Conservation (phyloP, 441 rosid genomes). For the Jatropha podagrica region DNA sequence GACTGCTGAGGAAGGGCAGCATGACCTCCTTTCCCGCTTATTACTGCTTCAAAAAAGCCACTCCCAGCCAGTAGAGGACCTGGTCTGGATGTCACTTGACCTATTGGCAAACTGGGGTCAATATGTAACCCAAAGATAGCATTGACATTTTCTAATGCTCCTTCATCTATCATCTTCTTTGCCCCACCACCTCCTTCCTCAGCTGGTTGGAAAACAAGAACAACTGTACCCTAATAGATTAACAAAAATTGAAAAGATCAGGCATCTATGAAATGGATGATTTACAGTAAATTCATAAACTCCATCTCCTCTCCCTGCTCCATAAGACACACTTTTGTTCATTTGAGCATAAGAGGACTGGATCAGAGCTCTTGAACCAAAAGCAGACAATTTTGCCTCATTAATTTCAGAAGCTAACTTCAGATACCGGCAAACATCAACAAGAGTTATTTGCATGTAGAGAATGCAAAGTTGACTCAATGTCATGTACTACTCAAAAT, state of each 20-base stretch:
- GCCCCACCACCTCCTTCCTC: conserved; percentile 99
- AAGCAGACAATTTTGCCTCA: background rate
- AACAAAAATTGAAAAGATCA: conserved; percentile 14
- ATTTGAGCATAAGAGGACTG: background rate
- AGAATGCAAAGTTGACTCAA: background rate
- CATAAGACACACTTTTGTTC: background rate
- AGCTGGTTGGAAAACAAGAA: conserved; percentile 92
- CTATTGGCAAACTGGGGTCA: conserved; percentile 39
- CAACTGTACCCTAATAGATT: conserved; percentile 71
- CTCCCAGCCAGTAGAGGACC: conserved; percentile 90
- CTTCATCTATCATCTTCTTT: conserved; percentile 53
- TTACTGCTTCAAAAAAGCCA: conserved; percentile 85
- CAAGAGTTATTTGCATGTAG: background rate
- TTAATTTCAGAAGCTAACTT: conserved; percentile 2
- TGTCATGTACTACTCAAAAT: background rate
- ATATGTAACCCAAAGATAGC: conserved; percentile 93
- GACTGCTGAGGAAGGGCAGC: conserved; percentile 94
- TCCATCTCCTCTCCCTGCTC: background rate
- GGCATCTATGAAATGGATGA: background rate
- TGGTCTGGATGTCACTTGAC: conserved; percentile 68
- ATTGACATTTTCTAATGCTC: conserved; percentile 62
- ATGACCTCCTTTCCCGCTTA: conserved; percentile 89
- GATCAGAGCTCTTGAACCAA: background rate
- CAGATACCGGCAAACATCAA: background rate
- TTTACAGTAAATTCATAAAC: background rate